Evolutionary conservation across 2,329 filamentous ascomycete genomes (phyloP), one percentile per base, ranked within the genome.

Genomic region (Pseudopithomyces chartarum): DNA sequence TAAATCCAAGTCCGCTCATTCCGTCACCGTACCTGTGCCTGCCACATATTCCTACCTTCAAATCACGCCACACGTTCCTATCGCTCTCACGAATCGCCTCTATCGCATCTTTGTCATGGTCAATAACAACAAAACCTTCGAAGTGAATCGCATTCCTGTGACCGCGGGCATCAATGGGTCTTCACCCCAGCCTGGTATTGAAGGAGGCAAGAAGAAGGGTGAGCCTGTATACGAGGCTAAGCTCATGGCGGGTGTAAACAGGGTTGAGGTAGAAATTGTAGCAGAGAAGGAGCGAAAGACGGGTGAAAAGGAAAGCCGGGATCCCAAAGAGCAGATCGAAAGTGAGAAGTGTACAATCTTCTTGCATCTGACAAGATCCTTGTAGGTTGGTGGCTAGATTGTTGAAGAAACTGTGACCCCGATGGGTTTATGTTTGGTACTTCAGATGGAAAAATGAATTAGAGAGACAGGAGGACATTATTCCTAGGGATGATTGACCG

Each of bases 321-420:
- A 61, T 44, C 56, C 58, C 12, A 74, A 68, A 54, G 75, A 86
- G 10, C 85, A 88, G 59, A 84, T 89, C 34, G 91, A 95, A 71
- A 80, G 93, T 60, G 92, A 97, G 78, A 89, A 89, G 65, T 83
- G 92, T 55, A 91, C 87, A 1, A 81, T 95, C 26, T 90, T 90
- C 76, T 84, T 89, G 58, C 89, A 95, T 74, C 76, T 96, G 65
- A 76, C 86, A 73, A 84, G 70, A 48, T 56, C 63, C 36, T 63
- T 62, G 34, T 62, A 56, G 47, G 38, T 22, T 20, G 22, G 23
- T 15, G 51, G 45, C 39, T 22, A 39, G 42, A 39, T 36, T n/a
- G 39, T 7, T 8, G n/a, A 34, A 11, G 29, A 22, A 1, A 1
- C 17, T 20, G 52, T 10, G 13, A 39, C 6, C 10, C 20, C 10